Evolutionary conservation across 1,284 basidiomycete species (phyloP), one percentile per base, ranked within the genome.

Genomic region (Trametes sp.): DNA sequence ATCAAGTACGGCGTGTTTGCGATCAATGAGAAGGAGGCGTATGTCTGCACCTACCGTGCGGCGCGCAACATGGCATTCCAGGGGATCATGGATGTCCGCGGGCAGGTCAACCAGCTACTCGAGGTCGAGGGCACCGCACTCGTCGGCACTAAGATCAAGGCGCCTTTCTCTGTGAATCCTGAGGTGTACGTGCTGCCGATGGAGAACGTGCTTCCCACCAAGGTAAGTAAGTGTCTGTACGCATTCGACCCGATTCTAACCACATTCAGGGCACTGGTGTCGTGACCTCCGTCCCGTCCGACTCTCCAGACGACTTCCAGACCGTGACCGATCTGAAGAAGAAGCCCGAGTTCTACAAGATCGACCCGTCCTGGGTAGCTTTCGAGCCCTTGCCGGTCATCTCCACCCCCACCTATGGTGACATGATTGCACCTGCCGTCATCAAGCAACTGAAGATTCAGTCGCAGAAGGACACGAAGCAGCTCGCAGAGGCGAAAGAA

Each of bases 61-160:
- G 96, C 96, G 10, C 89, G 97, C 50, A 99, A 98, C 78, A 98
- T 99, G 96, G 88, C 97, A 0, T 99, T 91, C 88, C 98, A 99
- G 79, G 91, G 91, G 45, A 89, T 91, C 61, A 89, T 87, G 56
- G 83, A 87, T 14, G 82, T 85, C 3, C 86, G 87, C 21, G 94
- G 93, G 36, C 83, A 91, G 70, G 81, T 92, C 63, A 81, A 86
- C 55, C 88, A 94, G 76, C 80, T 97, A 53, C 78, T 84, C 21
- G 89, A 94, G 75, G 80, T 98, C 61, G 86, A 87, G 54, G 98
- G 98, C 16, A 78, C 87, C 10, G 87, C 88, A 64, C 81, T 99
- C 28, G 81, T 99, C 64, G 98, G 98, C 8, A 93, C 96, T 53
- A 95, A 90, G 76, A 90, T 99, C 76, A 89, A 90, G 69, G 96